phyloP scores from a whole-genome alignment of 2,329 filamentous ascomycete species.

The Arthrobotrys sinensis region DNA sequence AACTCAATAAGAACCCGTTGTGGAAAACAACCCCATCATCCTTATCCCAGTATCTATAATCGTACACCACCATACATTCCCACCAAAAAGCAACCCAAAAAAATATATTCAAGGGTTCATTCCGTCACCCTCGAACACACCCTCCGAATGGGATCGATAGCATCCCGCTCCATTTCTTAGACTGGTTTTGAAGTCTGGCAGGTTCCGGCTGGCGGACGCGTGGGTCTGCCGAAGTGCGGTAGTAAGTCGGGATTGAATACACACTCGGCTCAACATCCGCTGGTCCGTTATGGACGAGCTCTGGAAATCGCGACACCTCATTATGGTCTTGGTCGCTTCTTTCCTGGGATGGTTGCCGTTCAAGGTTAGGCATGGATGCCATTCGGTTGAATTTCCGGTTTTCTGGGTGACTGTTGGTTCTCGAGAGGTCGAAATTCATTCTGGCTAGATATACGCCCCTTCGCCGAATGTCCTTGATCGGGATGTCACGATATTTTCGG shows the following conservation, averaged over 20 bases:
- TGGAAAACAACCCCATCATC: neutral
- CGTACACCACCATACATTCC: neutral
- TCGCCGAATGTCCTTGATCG: conserved; percentile 43
- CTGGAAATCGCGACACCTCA: neutral
- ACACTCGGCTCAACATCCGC: conserved; percentile 2
- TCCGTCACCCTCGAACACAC: neutral
- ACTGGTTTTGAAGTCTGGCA: conserved; percentile 9
- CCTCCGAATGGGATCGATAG: conserved; percentile 2
- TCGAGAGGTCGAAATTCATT: conserved; percentile 32
- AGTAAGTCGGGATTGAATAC: conserved; percentile 48
- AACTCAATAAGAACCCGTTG: neutral
- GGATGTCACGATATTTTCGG: conserved; percentile 36
- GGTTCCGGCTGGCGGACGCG: conserved; percentile 10
- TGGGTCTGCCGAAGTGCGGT: neutral
- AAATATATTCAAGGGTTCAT: neutral
- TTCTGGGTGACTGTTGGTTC: neutral
- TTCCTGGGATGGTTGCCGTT: neutral
- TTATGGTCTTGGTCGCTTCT: neutral
- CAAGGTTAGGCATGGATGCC: neutral
- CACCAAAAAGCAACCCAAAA: neutral
- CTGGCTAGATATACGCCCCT: conserved; percentile 30
- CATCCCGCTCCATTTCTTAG: conserved; percentile 15
- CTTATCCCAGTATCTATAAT: neutral
- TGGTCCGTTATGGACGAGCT: neutral
- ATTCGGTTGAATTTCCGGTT: conserved; percentile 3